Conservation (phyloP, 129 eudicot genomes). For the Cynara cardunculus region DNA sequence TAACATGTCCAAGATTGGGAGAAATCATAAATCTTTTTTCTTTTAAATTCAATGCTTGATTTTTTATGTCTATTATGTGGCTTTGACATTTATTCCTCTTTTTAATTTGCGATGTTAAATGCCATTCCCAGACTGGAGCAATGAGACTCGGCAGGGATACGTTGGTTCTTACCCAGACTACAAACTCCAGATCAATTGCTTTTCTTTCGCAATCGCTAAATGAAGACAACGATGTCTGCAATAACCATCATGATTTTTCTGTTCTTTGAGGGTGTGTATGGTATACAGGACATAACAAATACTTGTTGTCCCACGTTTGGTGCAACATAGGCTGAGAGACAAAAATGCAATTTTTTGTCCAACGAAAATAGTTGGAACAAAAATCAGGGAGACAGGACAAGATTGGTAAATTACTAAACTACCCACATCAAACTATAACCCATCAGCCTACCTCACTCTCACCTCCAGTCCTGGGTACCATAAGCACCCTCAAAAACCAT, state of each 20-base stretch:
- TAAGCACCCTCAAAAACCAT: neutral
- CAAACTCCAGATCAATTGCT: slow-evolving; percentile 63
- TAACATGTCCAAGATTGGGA: no score
- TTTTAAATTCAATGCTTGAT: no score
- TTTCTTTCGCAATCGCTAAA: slow-evolving; percentile 56
- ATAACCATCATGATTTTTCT: neutral
- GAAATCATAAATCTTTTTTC: no score
- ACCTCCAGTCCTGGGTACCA: neutral
- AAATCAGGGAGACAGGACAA: no score
- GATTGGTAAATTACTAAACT: neutral
- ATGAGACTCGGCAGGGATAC: slow-evolving; percentile 84
- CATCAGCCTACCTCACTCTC: neutral
- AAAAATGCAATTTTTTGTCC: neutral
- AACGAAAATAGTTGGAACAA: neutral
- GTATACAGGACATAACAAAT: no score
- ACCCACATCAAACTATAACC: neutral
- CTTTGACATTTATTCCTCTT: neutral
- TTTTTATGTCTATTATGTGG: neutral
- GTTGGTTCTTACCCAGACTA: slow-evolving; percentile 69
- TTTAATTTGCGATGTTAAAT: neutral
- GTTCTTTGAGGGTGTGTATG: neutral
- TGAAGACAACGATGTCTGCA: slow-evolving; percentile 55
- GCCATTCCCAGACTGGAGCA: slow-evolving; percentile 54
- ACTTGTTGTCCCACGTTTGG: neutral
- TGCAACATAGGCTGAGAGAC: neutral